Percentiles rank a stretch among this genome's conserved stretches.
Evolutionary conservation across 1,284 basidiomycete species (phyloP).

Genomic region (Irpex sp.): DNA sequence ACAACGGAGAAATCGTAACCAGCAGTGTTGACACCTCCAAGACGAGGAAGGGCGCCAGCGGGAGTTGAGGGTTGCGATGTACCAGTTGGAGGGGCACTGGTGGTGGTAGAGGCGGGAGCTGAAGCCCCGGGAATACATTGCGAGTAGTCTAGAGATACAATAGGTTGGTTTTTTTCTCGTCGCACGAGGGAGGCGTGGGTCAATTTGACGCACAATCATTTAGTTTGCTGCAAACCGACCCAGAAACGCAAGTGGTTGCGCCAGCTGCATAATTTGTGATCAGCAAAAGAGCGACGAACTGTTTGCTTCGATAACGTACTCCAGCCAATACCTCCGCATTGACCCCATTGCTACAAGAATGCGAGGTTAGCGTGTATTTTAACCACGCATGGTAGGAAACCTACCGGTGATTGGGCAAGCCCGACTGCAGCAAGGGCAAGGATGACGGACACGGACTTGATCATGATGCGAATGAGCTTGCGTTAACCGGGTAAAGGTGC

Average conservation of each 20-base stretch:
- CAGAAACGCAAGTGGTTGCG: slow-evolving; percentile 22
- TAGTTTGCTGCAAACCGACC: slow-evolving; percentile 24
- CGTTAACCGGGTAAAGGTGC: background rate
- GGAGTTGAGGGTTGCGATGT: background rate
- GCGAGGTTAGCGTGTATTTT: background rate
- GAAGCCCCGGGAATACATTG: slow-evolving; percentile 28
- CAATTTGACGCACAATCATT: slow-evolving; percentile 21
- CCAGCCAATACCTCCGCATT: slow-evolving; percentile 21
- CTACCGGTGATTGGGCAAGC: slow-evolving; percentile 18
- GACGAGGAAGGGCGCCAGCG: slow-evolving; percentile 25
- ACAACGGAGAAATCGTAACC: slow-evolving; percentile 32
- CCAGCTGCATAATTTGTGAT: background rate
- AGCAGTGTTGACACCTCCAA: slow-evolving; percentile 39
- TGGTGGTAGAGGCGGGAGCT: slow-evolving; percentile 13
- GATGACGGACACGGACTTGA: slow-evolving; percentile 20
- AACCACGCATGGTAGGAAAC: background rate
- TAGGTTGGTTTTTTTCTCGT: background rate
- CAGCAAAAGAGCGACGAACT: background rate
- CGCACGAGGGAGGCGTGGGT: background rate
- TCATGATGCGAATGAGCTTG: slow-evolving; percentile 6
- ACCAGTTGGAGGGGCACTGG: background rate
- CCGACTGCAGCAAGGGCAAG: slow-evolving; percentile 19
- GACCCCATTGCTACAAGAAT: slow-evolving; percentile 15
- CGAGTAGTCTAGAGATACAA: slow-evolving; percentile 25
- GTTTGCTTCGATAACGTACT: background rate